phyloP scores from a whole-genome alignment of 2,329 filamentous ascomycete genomes.

The Calonectria fujianensis region DNA sequence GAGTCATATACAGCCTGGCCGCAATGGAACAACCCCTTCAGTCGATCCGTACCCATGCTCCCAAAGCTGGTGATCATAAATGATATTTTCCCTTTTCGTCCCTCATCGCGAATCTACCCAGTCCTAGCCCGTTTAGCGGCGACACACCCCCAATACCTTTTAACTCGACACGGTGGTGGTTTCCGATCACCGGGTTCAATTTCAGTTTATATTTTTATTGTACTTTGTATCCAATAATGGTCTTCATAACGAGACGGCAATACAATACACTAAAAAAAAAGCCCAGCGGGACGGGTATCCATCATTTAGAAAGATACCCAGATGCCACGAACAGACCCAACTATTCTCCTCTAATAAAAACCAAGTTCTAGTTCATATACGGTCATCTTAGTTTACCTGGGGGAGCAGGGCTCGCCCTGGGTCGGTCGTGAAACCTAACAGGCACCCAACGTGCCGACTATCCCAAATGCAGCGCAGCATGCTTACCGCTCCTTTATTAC shows the following conservation, averaged over 20 bases:
- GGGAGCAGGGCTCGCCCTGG: conserved; percentile 47
- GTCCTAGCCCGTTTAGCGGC: neutral
- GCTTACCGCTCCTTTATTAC: conserved; percentile 68
- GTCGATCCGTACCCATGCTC: conserved; percentile 23
- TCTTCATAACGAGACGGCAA: conserved; percentile 35
- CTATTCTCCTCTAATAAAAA: conserved; percentile 47
- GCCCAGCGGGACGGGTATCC: conserved; percentile 38
- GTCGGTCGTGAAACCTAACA: conserved; percentile 50
- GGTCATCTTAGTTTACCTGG: conserved; percentile 50
- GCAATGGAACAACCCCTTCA: conserved; percentile 28
- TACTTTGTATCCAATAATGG: conserved; percentile 32
- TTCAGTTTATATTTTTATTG: neutral
- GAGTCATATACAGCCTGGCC: neutral
- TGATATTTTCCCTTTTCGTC: conserved; percentile 22
- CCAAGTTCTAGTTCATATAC: conserved; percentile 51
- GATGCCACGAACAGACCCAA: conserved; percentile 44
- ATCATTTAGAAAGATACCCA: conserved; percentile 42
- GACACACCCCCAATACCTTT: neutral
- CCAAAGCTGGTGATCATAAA: neutral
- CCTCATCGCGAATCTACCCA: conserved; percentile 5
- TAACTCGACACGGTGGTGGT: conserved; percentile 6
- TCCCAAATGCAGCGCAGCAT: conserved; percentile 43
- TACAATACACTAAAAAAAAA: conserved; percentile 45
- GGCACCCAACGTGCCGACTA: conserved; percentile 48
- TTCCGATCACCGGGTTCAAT: neutral